Percentiles rank a stretch among this genome's conserved stretches.
Evolutionary conservation across 179 eudicot genomes (phyloP).

Genomic region (Amaranthus tricolor): DNA sequence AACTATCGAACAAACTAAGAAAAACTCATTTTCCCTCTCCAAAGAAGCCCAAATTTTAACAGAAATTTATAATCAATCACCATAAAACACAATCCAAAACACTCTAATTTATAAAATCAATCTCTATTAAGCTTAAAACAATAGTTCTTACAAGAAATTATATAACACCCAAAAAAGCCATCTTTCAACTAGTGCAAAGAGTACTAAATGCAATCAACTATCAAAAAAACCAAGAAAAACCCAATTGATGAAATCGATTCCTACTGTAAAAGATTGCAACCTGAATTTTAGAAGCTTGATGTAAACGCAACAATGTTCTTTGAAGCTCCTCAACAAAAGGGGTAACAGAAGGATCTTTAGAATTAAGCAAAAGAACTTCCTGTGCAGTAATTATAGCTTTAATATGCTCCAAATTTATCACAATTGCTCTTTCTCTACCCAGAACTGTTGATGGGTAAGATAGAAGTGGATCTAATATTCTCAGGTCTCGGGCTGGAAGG

Average conservation of each 20-base stretch:
- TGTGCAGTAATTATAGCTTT: conserved; percentile 93
- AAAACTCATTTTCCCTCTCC: too few species aligned
- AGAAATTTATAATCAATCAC: background rate
- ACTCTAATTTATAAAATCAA: background rate
- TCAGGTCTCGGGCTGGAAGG: conserved; percentile 86
- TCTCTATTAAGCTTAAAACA: too few species aligned
- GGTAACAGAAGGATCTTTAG: conserved; percentile 76
- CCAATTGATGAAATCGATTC: too few species aligned
- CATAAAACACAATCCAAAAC: background rate
- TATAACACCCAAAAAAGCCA: too few species aligned
- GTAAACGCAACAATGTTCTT: conserved; percentile 53
- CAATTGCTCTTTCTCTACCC: conserved; percentile 91
- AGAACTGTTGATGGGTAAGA: conserved; percentile 90
- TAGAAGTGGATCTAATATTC: conserved; percentile 85
- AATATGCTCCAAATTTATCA: conserved; percentile 89
- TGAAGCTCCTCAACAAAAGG: conserved; percentile 90
- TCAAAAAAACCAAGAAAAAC: background rate
- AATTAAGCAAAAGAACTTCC: conserved; percentile 77
- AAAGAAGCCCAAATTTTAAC: too few species aligned
- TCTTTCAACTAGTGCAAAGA: too few species aligned
- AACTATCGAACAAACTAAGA: too few species aligned
- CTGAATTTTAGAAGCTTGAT: conserved; percentile 65
- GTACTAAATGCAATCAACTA: background rate
- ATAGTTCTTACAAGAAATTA: too few species aligned
- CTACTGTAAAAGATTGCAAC: conserved; percentile 26